Conservation (phyloP, 2,329 filamentous ascomycete species). For the Metarhizium brunneum region DNA sequence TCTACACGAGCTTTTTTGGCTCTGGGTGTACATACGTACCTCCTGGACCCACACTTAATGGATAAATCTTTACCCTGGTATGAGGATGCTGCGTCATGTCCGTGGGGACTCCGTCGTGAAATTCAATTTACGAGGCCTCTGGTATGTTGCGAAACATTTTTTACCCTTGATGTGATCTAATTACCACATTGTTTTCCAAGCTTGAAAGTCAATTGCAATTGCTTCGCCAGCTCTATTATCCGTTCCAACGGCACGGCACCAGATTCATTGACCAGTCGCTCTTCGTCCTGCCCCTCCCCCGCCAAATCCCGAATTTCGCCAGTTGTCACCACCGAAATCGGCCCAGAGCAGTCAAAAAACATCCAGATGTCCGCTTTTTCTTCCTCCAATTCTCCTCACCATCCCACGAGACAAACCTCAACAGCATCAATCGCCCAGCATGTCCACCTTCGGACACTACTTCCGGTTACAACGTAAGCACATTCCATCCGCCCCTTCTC, state of each 20-base stretch:
- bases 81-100: too few relatives aligned
- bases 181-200: too few relatives aligned
- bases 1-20: background rate
- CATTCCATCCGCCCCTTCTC: slow-evolving; percentile 10
- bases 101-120: too few relatives aligned
- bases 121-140: too few relatives aligned
- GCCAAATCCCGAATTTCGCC: background rate
- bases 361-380: too few relatives aligned
- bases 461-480: slow-evolving; percentile 76
- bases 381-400: background rate
- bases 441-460: slow-evolving; percentile 81
- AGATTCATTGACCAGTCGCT: too few relatives aligned
- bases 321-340: background rate
- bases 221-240: too few relatives aligned
- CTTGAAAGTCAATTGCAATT: too few relatives aligned
- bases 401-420: background rate
- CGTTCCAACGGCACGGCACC: too few relatives aligned
- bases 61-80: background rate
- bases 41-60: background rate
- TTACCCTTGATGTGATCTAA: too few relatives aligned
- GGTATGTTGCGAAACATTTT: too few relatives aligned
- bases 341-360: background rate
- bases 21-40: background rate
- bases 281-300: too few relatives aligned
- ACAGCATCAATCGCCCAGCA: slow-evolving; percentile 28